These are phyloP conservation scores for Arthrobotrys musiformis DNA, from an alignment of 2,329 filamentous ascomycete genomes.

Conservation along the genomic window DNA sequence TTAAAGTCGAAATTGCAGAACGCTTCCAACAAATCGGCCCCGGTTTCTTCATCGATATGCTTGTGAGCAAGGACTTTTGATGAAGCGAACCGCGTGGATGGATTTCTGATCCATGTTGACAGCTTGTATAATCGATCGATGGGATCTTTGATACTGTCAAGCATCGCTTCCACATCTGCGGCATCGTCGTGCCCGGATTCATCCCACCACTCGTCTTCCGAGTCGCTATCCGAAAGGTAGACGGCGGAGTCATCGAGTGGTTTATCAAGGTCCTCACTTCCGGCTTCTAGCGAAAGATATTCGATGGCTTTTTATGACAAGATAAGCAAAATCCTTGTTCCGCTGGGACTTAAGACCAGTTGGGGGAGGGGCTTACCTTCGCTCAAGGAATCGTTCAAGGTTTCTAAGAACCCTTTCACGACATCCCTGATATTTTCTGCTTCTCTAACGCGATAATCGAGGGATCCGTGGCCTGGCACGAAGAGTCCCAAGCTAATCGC, in stretches of 20 bases:
- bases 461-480: conserved; percentile 46
- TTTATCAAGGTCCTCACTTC: neutral
- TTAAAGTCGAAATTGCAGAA: conserved; percentile 12
- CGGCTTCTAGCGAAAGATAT: neutral
- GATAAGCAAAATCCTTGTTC: neutral
- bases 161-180: conserved; percentile 26
- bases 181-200: conserved; percentile 10
- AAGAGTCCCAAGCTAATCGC: conserved; percentile 48
- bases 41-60: conserved; percentile 34
- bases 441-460: conserved; percentile 49
- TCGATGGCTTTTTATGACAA: conserved; percentile 10
- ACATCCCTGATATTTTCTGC: conserved; percentile 33
- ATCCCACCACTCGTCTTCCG: conserved; percentile 27
- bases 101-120: conserved; percentile 38
- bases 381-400: conserved; percentile 20
- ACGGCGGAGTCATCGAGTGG: neutral
- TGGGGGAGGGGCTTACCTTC: conserved; percentile 9
- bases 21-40: conserved; percentile 21
- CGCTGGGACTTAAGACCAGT: neutral
- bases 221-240: neutral
- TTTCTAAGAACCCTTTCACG: conserved; percentile 7
- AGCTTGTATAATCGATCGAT: conserved; percentile 49
- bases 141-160: conserved; percentile 37
- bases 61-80: conserved; percentile 29
- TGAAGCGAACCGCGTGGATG: conserved; percentile 31